A percentile compares a stretch with the other conserved stretches of the same genome.
These are phyloP conservation scores for Termitomyces heimii DNA, from an alignment of 768 basidiomycete genomes.

Conservation along the genomic window DNA sequence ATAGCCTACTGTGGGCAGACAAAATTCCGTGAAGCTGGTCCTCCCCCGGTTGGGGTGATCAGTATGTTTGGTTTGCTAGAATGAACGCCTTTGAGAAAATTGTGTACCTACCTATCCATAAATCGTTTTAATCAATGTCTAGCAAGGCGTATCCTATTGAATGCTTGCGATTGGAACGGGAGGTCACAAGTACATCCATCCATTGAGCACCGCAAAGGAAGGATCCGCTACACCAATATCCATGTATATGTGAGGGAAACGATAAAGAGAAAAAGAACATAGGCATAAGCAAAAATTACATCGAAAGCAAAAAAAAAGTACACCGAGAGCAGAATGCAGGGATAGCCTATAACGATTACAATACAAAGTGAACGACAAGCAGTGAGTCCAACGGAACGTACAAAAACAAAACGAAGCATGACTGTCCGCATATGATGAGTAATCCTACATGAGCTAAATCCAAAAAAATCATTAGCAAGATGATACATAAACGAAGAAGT, in stretches of 20 bases:
- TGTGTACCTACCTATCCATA: neutral
- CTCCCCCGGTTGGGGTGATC: conserved; percentile 60
- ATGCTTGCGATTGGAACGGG: neutral
- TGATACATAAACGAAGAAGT: conserved; percentile 5
- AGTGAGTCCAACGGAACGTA: neutral
- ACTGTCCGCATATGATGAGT: neutral
- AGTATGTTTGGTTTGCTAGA: conserved; percentile 62
- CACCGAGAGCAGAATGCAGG: neutral
- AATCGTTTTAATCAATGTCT: neutral
- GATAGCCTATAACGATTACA: neutral
- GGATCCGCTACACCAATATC: neutral
- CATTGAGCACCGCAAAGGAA: neutral
- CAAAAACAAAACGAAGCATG: neutral
- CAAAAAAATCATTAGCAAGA: neutral
- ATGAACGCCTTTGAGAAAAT: conserved; percentile 14
- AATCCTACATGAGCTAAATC: neutral
- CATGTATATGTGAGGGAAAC: neutral
- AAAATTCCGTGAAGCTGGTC: conserved; percentile 56
- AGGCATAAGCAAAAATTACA: neutral
- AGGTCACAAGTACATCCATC: neutral
- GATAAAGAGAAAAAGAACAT: too few relatives aligned
- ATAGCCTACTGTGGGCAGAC: conserved; percentile 81
- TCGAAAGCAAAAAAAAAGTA: neutral
- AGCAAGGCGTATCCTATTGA: neutral
- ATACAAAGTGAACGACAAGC: neutral